phyloP scores from a whole-genome alignment of 768 basidiomycete genomes.

The Trichaptum fuscoviolaceum region DNA sequence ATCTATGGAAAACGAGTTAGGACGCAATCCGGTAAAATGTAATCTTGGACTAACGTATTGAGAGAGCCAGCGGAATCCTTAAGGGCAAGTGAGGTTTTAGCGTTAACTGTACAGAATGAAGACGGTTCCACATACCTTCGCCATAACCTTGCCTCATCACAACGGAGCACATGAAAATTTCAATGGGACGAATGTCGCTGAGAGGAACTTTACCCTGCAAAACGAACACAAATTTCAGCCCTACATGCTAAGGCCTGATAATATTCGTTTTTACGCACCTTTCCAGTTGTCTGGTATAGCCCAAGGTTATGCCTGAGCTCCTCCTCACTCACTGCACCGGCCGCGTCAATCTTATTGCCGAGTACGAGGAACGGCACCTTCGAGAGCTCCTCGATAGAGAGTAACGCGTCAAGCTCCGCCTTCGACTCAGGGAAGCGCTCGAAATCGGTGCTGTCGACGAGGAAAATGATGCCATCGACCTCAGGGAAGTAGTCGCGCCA shows the following conservation, averaged over 20 bases:
- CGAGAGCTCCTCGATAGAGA: constrained; percentile 90
- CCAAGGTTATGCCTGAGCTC: constrained; percentile 94
- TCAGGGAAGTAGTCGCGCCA: constrained; percentile 99
- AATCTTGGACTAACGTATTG: constrained; percentile 72
- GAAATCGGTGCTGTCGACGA: constrained; percentile 95
- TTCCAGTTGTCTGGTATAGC: constrained; percentile 98
- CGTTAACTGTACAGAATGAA: constrained; percentile 4
- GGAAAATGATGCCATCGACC: constrained; percentile 97
- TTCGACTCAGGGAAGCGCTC: constrained; percentile 97
- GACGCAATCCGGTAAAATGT: neutral
- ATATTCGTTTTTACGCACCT: constrained; percentile 47
- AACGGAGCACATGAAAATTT: constrained; percentile 99
- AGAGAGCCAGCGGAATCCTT: constrained; percentile 92
- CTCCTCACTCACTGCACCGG: constrained; percentile 95
- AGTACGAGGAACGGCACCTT: constrained; percentile 98
- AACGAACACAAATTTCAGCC: constrained; percentile 3
- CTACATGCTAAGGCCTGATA: neutral
- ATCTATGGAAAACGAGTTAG: constrained; percentile 17
- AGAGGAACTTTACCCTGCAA: constrained; percentile 92
- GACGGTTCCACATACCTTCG: constrained; percentile 54
- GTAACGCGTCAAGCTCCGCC: constrained; percentile 92
- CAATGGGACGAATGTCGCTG: constrained; percentile 95
- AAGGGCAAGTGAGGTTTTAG: neutral
- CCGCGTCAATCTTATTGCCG: constrained; percentile 99
- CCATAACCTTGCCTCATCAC: constrained; percentile 98